A percentile compares a stretch with the other conserved stretches of the same genome.
These are phyloP conservation scores for Monilinia fructigena DNA, from an alignment of 2,329 filamentous ascomycete genomes.

Conservation along the genomic window DNA sequence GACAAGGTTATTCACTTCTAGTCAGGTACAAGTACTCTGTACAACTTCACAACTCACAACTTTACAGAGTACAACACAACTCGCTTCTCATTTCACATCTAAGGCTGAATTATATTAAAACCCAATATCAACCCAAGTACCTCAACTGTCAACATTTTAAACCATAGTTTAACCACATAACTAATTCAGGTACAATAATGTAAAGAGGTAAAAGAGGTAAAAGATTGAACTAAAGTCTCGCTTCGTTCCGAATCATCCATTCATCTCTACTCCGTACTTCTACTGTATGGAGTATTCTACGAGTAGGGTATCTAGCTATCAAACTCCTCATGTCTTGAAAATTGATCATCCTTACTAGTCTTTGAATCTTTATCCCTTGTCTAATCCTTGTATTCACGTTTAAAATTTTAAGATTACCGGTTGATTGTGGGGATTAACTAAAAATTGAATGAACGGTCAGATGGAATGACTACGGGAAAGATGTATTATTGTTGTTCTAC, in stretches of 20 bases:
- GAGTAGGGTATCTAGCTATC: too few species aligned
- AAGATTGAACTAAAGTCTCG: background rate
- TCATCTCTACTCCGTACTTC: too few species aligned
- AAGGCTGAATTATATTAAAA: too few species aligned
- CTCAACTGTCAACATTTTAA: background rate
- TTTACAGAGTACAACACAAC: too few species aligned
- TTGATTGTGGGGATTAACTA: slow-evolving; percentile 13
- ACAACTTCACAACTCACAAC: too few species aligned
- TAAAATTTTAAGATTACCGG: slow-evolving; percentile 15
- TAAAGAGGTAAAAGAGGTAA: too few species aligned
- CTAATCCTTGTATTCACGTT: slow-evolving; percentile 3
- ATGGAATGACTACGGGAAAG: background rate
- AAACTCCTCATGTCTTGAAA: too few species aligned
- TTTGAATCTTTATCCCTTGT: background rate
- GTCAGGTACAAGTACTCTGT: too few species aligned
- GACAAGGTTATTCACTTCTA: too few species aligned
- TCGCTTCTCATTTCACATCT: too few species aligned
- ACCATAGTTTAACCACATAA: background rate
- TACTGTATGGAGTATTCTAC: too few species aligned
- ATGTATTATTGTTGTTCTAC: background rate
- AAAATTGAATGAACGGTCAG: background rate
- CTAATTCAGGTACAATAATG: slow-evolving; percentile 1
- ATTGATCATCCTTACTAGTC: background rate
- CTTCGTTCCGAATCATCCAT: background rate
- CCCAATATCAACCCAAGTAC: too few species aligned